Conservation (phyloP, 1,284 basidiomycete genomes). For the Papiliotrema fonsecae region DNA sequence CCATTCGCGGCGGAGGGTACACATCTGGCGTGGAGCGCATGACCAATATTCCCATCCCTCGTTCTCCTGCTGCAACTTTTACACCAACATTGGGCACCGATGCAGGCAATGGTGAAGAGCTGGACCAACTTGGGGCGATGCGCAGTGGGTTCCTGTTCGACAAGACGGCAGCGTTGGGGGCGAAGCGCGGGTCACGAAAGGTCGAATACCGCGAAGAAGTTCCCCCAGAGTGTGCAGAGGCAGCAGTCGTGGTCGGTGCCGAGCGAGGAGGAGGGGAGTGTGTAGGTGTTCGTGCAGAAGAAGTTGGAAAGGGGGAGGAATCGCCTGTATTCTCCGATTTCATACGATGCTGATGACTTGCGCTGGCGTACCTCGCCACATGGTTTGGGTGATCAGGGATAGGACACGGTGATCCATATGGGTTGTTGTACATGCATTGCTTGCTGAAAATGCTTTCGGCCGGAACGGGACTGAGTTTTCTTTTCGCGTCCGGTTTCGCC, state of each 20-base stretch:
- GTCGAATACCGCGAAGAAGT: conserved; percentile 2
- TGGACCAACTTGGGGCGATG: conserved; percentile 24
- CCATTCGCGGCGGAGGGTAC: conserved; percentile 14
- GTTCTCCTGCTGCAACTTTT: conserved; percentile 4
- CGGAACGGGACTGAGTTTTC: not conserved
- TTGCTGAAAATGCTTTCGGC: conserved; percentile 6
- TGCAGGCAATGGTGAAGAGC: conserved; percentile 5
- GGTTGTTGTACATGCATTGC: conserved; percentile 3
- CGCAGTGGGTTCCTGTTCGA: conserved; percentile 9
- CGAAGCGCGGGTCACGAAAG: conserved; percentile 22
- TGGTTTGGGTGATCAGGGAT: conserved; percentile 6
- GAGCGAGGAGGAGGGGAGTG: conserved; percentile 7
- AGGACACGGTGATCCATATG: not conserved
- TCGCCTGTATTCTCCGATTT: not conserved
- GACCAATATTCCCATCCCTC: conserved; percentile 8
- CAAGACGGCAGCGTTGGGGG: conserved; percentile 13
- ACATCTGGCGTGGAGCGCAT: conserved; percentile 21
- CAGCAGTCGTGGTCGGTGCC: not conserved
- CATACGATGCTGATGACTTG: not conserved
- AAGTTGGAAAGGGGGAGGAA: not conserved
- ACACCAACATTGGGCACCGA: conserved; percentile 1
- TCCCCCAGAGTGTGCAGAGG: not conserved
- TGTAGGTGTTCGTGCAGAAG: conserved; percentile 1
- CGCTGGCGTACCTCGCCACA: not conserved
- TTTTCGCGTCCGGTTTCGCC: not conserved